Base-by-base conservation (phyloP, 2,329 filamentous ascomycete genomes). In the Neofusicoccum sp. region DNA sequence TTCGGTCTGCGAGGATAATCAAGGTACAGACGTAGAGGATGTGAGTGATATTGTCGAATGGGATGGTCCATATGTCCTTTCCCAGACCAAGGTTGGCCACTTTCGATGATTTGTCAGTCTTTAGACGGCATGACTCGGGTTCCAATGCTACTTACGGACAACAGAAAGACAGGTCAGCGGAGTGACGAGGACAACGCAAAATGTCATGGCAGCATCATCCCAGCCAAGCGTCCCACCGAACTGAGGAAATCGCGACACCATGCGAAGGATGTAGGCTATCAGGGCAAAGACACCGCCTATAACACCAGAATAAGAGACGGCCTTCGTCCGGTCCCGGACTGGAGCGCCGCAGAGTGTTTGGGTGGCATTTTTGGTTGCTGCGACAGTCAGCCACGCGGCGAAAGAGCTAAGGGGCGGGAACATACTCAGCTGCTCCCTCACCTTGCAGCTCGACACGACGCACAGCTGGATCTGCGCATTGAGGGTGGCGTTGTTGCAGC, bases 61-160 rank as follows among this genome's bases (percentile, higher is more conserved):
- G 66, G 2, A 85, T 65, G 0, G 79, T 80, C 83, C 82, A 85
- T 33, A 84, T 77, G 62, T 85, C 83, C 16, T 71, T 77, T 1
- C 83, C 81, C 6, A 84, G 69, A 0, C 83, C 84, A 52, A 80
- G 75, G 34, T 73, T 67, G 49, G 68, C 66, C 28, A 70, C 63
- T 68, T 4, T 29, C 9, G 3, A 14, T 22, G 16, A 41, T 45
- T 29, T 34, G 36, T 64, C 16, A 44, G 36, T 22, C 3, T 63
- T 62, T 45, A 62, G 64, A 22, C 22, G 22, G 34, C 4, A 59
- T 49, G 54, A 56, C 63, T 28, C 16, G 22, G 12, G 2, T 39
- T 12, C 2, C 12, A 2, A n/a, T 4, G 65, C 61, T 61, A 7
- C 54, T 58, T 8, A 58, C 54, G 36, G 22, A 65, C 45, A 34